A percentile compares a stretch with the other conserved stretches of the same genome.
Evolutionary conservation across 176 grass and related monocot genomes (phyloP).

Genomic region (Ananas comosus): DNA sequence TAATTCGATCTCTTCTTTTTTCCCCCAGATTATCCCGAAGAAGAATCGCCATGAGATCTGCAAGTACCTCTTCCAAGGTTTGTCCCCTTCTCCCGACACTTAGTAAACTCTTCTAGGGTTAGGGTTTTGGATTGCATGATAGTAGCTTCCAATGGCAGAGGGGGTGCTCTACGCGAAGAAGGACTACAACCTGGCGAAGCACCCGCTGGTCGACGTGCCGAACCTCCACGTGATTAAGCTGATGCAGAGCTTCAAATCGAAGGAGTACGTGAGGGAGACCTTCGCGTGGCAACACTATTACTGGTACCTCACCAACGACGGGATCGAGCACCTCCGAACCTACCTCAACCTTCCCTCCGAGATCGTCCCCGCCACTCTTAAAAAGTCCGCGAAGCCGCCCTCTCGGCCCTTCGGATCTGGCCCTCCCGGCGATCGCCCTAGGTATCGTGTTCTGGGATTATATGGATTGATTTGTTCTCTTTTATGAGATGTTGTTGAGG

Average conservation of each 20-base stretch:
- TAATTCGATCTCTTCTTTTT: slow-evolving; percentile 8
- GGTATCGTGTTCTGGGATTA: slow-evolving; percentile 14
- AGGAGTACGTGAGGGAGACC: slow-evolving; percentile 92
- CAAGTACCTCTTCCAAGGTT: slow-evolving; percentile 98
- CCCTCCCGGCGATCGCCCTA: slow-evolving; percentile 76
- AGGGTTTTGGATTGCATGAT: neutral
- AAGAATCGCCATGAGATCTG: slow-evolving; percentile 97
- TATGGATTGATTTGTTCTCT: neutral
- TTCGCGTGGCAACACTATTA: slow-evolving; percentile 95
- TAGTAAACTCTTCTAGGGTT: neutral
- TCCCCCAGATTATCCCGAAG: slow-evolving; percentile 85
- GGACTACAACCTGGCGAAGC: slow-evolving; percentile 93
- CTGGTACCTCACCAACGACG: slow-evolving; percentile 97
- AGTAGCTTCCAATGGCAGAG: slow-evolving; percentile 28
- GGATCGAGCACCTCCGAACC: slow-evolving; percentile 78
- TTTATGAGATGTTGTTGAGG: neutral
- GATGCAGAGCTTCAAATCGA: slow-evolving; percentile 99
- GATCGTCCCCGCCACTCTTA: slow-evolving; percentile 81
- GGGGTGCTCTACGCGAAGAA: slow-evolving; percentile 91
- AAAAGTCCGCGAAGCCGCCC: slow-evolving; percentile 78
- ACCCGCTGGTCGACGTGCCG: slow-evolving; percentile 75
- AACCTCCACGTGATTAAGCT: slow-evolving; percentile 98
- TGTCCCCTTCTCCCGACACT: neutral
- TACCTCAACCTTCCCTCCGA: slow-evolving; percentile 95
- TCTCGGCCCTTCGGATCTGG: slow-evolving; percentile 69